These are phyloP conservation scores for Chloris gayana DNA, from an alignment of 176 grass and related monocot genomes.

Conservation along the genomic window DNA sequence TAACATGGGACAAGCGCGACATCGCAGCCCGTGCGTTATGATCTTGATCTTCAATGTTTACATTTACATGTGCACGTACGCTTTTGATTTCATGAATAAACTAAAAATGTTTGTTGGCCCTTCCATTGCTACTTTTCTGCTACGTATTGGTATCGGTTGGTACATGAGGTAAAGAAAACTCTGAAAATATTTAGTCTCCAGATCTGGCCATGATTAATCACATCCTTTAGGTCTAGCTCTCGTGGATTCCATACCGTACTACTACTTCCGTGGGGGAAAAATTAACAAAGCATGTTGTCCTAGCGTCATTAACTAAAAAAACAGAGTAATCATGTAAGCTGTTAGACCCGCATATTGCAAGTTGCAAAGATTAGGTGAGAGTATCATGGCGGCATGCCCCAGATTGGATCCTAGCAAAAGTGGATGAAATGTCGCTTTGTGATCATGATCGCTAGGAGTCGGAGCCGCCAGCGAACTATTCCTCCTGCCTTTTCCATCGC, in stretches of 20 bases:
- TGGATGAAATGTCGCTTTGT: slow-evolving; percentile 18
- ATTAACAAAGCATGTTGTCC: background rate
- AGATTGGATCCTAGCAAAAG: slow-evolving; percentile 14
- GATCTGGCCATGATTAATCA: background rate
- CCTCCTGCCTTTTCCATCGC: background rate
- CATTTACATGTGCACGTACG: background rate
- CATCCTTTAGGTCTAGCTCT: background rate
- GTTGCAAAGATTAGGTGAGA: slow-evolving; percentile 1
- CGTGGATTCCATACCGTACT: background rate
- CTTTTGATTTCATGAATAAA: background rate
- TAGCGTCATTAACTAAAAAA: background rate
- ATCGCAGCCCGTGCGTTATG: background rate
- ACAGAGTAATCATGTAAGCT: background rate
- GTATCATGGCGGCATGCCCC: background rate
- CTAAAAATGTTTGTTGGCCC: background rate
- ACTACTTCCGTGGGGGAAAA: background rate
- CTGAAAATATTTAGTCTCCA: background rate
- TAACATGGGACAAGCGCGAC: background rate
- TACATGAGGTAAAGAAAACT: no score
- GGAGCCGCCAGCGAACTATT: background rate
- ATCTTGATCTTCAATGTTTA: background rate
- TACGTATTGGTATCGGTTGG: no score
- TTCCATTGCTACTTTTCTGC: background rate
- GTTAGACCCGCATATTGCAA: background rate
- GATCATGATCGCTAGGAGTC: background rate